Evolutionary conservation across 441 rosid genomes (phyloP).

Genomic region (Pelargonium australe): DNA sequence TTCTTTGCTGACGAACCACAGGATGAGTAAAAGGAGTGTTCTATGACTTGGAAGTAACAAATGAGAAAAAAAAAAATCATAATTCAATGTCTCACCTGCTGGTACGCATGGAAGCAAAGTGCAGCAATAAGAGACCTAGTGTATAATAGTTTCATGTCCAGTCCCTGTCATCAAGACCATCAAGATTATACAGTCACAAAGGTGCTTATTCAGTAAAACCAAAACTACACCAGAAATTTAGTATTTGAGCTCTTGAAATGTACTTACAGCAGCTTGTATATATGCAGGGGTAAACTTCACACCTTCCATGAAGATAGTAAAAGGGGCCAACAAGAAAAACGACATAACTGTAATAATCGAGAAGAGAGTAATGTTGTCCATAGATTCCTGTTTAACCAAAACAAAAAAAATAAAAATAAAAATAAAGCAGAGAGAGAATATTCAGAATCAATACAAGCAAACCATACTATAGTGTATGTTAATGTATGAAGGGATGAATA

Average conservation of each 20-base stretch:
- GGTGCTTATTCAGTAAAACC: background rate
- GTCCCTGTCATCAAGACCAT: conserved; percentile 49
- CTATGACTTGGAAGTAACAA: background rate
- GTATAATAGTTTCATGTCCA: conserved; percentile 63
- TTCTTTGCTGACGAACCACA: background rate
- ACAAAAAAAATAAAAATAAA: no score
- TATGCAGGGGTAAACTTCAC: conserved; percentile 81
- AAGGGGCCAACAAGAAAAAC: conserved; percentile 69
- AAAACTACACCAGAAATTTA: background rate
- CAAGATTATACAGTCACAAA: background rate
- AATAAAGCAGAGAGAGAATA: no score
- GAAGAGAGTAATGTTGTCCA: conserved; percentile 96
- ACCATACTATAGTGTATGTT: no score
- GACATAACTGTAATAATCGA: conserved; percentile 92
- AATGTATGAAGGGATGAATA: background rate
- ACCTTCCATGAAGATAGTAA: conserved; percentile 74
- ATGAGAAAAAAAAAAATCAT: conserved; percentile 9
- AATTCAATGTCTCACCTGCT: conserved; percentile 52
- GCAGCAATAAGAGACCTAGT: conserved; percentile 74
- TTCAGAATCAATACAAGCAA: no score
- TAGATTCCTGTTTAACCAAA: conserved; percentile 48
- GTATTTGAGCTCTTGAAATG: conserved; percentile 12
- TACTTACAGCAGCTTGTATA: conserved; percentile 77
- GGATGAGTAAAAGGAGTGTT: background rate
- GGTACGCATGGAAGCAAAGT: conserved; percentile 95